Percentiles rank a stretch among this genome's conserved stretches.
Conservation (phyloP, 2,329 filamentous ascomycete species). For the Venturia effusa region DNA sequence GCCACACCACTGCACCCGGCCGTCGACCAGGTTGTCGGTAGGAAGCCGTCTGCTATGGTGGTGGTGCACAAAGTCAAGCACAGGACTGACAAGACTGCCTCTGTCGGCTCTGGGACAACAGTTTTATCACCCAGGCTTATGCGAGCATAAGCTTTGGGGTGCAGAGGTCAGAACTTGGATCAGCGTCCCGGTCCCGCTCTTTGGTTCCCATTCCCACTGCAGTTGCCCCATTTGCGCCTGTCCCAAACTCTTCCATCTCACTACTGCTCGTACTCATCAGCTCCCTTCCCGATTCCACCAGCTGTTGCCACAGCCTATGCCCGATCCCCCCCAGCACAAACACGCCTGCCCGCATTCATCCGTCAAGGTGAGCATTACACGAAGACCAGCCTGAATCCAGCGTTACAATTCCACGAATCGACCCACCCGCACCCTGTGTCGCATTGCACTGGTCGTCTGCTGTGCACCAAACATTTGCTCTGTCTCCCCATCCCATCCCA, state of each 20-base stretch:
- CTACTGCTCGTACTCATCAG: no score
- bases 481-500: not conserved
- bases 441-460: not conserved
- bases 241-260: not conserved
- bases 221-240: not conserved
- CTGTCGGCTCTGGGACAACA: not conserved
- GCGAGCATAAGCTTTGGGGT: not conserved
- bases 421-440: not conserved
- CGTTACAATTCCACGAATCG: not conserved
- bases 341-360: not conserved
- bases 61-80: not conserved
- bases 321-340: not conserved
- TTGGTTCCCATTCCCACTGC: no score
- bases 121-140: not conserved
- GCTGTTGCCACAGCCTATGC: not conserved
- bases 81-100: not conserved
- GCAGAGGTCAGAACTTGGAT: not conserved
- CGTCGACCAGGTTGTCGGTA: not conserved
- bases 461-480: not conserved
- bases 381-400: conserved; percentile 1
- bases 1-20: not conserved
- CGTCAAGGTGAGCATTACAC: not conserved
- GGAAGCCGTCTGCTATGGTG: not conserved
- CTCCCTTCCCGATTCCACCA: not conserved
- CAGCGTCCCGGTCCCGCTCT: not conserved